phyloP scores from a whole-genome alignment of 441 rosid genomes.

The Populus tomentosa region DNA sequence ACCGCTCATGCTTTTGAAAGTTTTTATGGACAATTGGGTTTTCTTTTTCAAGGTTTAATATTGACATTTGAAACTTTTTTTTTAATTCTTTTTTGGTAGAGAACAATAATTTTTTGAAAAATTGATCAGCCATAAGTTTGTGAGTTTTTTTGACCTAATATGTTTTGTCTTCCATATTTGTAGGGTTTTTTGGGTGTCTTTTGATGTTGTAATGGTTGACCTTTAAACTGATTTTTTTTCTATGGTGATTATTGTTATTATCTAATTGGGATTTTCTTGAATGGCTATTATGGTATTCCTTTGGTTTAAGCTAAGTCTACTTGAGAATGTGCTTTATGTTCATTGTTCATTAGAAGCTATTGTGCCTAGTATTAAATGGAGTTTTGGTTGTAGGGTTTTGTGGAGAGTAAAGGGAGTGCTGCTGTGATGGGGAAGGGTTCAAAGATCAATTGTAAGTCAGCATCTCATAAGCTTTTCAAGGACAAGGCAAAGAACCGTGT shows the following conservation, averaged over 20 bases:
- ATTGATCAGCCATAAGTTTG: background rate
- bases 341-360: background rate
- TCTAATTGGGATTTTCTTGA: background rate
- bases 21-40: slow-evolving; percentile 6
- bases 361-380: background rate
- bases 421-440: slow-evolving; percentile 27
- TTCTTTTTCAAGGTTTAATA: background rate
- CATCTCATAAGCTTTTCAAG: slow-evolving; percentile 92
- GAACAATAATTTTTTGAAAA: background rate
- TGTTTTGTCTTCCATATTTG: background rate
- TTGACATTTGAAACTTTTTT: background rate
- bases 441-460: slow-evolving; percentile 75
- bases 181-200: too few relatives aligned
- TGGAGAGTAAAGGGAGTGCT: slow-evolving; percentile 12
- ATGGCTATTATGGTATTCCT: background rate
- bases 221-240: background rate
- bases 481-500: slow-evolving; percentile 97
- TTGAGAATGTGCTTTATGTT: background rate
- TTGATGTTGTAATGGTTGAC: background rate
- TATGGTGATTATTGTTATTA: background rate
- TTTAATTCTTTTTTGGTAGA: background rate
- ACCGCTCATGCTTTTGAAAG: background rate
- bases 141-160: background rate
- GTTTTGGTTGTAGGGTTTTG: slow-evolving; percentile 1
- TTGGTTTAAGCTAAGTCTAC: background rate